Evolutionary conservation across 2,329 filamentous ascomycete species (phyloP).

Genomic region (Monilinia vaccinii-corymbosi): DNA sequence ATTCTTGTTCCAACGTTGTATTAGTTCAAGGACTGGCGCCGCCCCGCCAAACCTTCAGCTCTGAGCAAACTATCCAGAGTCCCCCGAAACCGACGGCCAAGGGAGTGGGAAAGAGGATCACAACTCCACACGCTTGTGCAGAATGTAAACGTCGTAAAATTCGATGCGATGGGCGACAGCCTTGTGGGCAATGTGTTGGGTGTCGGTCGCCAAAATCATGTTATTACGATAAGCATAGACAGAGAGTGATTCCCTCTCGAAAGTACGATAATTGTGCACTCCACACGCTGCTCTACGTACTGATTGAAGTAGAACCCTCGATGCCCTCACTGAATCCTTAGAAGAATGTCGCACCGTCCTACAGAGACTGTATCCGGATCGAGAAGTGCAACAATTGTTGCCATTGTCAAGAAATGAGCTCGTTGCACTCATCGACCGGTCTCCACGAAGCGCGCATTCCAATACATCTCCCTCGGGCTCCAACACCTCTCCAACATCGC

Average conservation of each 20-base stretch:
- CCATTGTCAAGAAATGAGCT: conserved; percentile 51
- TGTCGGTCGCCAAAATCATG: conserved; percentile 72
- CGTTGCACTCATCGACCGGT: conserved; percentile 45
- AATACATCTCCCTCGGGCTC: conserved; percentile 45
- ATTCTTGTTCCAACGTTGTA: conserved; percentile 5
- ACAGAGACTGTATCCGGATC: conserved; percentile 52
- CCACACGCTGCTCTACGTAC: conserved; percentile 12
- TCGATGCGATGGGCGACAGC: conserved; percentile 72
- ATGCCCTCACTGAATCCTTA: conserved; percentile 53
- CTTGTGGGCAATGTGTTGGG: conserved; percentile 74
- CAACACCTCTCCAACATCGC: conserved; percentile 40
- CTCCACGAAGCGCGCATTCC: conserved; percentile 25
- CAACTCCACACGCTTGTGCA: conserved; percentile 57
- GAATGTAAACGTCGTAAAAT: conserved; percentile 77
- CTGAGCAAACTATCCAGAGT: conserved; percentile 22
- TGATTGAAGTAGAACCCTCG: conserved; percentile 40
- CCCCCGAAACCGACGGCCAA: conserved; percentile 28
- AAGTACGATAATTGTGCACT: conserved; percentile 43
- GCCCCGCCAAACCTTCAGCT: conserved; percentile 15
- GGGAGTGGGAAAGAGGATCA: conserved; percentile 41
- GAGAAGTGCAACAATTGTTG: conserved; percentile 42
- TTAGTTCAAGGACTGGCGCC: conserved; percentile 29
- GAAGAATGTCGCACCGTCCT: conserved; percentile 58
- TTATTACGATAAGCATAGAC: conserved; percentile 72
- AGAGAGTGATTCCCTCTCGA: conserved; percentile 66